Percentiles rank a stretch among this genome's conserved stretches.
phyloP scores from a whole-genome alignment of 2,329 filamentous ascomycete genomes.

The Zalaria obscura region DNA sequence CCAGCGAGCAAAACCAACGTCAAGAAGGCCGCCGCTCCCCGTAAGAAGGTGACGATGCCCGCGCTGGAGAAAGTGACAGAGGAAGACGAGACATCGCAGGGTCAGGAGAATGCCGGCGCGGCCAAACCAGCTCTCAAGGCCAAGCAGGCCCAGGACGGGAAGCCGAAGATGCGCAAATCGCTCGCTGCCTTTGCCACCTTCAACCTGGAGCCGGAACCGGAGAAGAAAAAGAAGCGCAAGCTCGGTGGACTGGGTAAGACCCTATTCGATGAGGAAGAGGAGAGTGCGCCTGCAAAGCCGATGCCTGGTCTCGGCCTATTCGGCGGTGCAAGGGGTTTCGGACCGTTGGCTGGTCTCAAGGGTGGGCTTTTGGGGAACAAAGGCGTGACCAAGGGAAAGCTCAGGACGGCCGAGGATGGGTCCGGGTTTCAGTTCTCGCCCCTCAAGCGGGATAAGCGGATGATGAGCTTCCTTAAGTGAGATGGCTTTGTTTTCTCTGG shows the following conservation, averaged over 20 bases:
- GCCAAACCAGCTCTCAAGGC: constrained; percentile 20
- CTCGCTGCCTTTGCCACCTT: constrained; percentile 30
- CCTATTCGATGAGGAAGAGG: constrained; percentile 25
- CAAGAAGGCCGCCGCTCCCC: constrained; percentile 17
- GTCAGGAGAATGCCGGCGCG: constrained; percentile 19
- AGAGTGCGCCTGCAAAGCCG: constrained; percentile 12
- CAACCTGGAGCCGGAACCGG: constrained; percentile 15
- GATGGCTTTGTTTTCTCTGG: neutral
- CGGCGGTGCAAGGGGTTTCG: constrained; percentile 16
- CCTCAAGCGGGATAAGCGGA: constrained; percentile 15
- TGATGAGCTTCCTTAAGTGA: constrained; percentile 3
- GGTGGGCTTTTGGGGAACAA: constrained; percentile 9
- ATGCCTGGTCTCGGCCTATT: constrained; percentile 11
- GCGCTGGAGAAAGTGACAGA: constrained; percentile 29
- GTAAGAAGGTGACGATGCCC: constrained; percentile 23
- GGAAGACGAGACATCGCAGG: constrained; percentile 20
- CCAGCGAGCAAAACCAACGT: constrained; percentile 29
- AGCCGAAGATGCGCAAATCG: constrained; percentile 27
- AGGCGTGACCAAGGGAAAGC: neutral
- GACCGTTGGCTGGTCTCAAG: constrained; percentile 14
- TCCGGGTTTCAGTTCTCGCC: constrained; percentile 23
- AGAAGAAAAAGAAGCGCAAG: constrained; percentile 21
- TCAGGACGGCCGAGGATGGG: constrained; percentile 11
- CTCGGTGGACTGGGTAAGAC: constrained; percentile 22
- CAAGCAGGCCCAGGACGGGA: constrained; percentile 21